These are phyloP conservation scores for Yamadazyma tumulicola DNA, from an alignment of 805 yeast species.

Conservation along the genomic window DNA sequence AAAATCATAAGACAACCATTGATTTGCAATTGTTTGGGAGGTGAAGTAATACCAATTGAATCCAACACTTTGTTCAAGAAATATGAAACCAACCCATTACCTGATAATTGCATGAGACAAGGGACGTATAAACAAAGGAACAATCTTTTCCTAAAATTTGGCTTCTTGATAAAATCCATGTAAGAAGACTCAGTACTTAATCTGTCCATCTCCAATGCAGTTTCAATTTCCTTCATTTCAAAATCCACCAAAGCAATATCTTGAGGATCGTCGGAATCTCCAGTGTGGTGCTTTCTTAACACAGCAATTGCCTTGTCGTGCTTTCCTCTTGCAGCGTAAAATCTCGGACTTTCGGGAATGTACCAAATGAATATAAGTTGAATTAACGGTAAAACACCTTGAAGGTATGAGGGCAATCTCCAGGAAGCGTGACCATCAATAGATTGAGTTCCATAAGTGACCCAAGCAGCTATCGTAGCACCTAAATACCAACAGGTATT, in stretches of 20 bases:
- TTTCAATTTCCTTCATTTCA: slow-evolving; percentile 15
- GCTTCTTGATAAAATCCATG: slow-evolving; percentile 12
- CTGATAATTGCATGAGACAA: slow-evolving; percentile 27
- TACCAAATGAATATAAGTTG: slow-evolving; percentile 34
- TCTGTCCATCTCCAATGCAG: slow-evolving; percentile 14
- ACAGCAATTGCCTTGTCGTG: slow-evolving; percentile 41
- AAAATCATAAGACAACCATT: slow-evolving; percentile 50
- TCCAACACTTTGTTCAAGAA: slow-evolving; percentile 47
- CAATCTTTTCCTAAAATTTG: slow-evolving; percentile 12
- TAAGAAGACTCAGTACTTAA: slow-evolving; percentile 9
- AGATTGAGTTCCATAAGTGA: slow-evolving; percentile 43
- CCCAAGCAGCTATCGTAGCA: slow-evolving; percentile 52
- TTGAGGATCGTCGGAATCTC: slow-evolving; percentile 19
- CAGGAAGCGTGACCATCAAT: slow-evolving; percentile 35
- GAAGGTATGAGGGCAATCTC: slow-evolving; percentile 55
- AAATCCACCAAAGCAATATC: slow-evolving; percentile 13
- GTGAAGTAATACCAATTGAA: slow-evolving; percentile 52
- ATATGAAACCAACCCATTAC: slow-evolving; percentile 52
- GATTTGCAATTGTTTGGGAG: slow-evolving; percentile 42
- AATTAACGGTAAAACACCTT: slow-evolving; percentile 44
- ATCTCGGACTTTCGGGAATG: slow-evolving; percentile 52
- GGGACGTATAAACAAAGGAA: slow-evolving; percentile 10
- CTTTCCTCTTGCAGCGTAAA: slow-evolving; percentile 36
- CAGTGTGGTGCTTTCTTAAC: slow-evolving; percentile 39
- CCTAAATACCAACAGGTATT: slow-evolving; percentile 54